A percentile compares a stretch with the other conserved stretches of the same genome.
These are phyloP conservation scores for Xylariales sp. DNA, from an alignment of 2,329 filamentous ascomycete genomes.

Conservation along the genomic window DNA sequence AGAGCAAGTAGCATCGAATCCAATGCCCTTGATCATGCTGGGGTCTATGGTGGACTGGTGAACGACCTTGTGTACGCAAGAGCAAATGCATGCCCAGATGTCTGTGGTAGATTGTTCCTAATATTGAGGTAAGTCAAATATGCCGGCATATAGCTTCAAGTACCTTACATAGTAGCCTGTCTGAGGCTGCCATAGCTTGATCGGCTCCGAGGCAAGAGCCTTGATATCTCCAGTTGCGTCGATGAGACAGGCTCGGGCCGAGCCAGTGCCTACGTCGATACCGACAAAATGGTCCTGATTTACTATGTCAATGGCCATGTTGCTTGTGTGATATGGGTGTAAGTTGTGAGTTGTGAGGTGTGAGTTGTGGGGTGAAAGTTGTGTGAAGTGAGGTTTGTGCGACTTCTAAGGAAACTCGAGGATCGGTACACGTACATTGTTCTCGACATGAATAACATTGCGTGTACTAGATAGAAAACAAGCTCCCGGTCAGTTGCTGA, in stretches of 20 bases:
- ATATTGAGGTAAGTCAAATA: slow-evolving; percentile 2
- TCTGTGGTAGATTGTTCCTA: slow-evolving; percentile 96
- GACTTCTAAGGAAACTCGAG: neutral
- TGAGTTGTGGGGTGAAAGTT: neutral
- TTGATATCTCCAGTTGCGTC: slow-evolving; percentile 86
- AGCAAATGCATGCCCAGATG: slow-evolving; percentile 94
- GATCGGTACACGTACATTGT: slow-evolving; percentile 27
- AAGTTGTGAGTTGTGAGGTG: neutral
- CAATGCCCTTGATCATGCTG: slow-evolving; percentile 76
- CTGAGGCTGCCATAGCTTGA: slow-evolving; percentile 75
- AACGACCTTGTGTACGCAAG: slow-evolving; percentile 78
- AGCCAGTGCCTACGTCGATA: slow-evolving; percentile 94
- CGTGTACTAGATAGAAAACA: slow-evolving; percentile 22
- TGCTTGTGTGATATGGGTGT: slow-evolving; percentile 12
- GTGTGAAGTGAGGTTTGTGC: neutral
- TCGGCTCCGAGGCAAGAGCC: slow-evolving; percentile 67
- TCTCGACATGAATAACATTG: slow-evolving; percentile 27
- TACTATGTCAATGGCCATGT: slow-evolving; percentile 14
- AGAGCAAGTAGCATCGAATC: slow-evolving; percentile 98
- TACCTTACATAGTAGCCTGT: slow-evolving; percentile 66
- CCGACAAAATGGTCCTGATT: slow-evolving; percentile 64
- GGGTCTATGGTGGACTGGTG: slow-evolving; percentile 75
- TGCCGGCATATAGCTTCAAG: neutral
- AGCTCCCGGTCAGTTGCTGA: slow-evolving; percentile 3
- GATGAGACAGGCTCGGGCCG: slow-evolving; percentile 92